Conservation (phyloP, 2,329 filamentous ascomycete genomes). For the Diplodia sapinea region DNA sequence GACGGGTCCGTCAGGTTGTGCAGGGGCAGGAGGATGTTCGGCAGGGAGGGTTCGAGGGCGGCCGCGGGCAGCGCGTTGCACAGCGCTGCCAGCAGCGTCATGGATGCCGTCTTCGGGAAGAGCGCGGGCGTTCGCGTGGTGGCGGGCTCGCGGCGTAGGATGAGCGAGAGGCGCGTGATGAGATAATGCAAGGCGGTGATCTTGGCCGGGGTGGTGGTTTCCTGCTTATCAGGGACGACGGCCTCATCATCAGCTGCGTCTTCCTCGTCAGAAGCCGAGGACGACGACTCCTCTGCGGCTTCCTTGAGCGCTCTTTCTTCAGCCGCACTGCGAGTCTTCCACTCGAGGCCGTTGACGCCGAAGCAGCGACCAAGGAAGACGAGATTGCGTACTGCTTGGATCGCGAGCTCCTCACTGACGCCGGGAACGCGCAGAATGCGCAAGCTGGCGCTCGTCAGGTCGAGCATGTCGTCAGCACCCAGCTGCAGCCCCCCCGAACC, state of each 20-base stretch:
- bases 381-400: slow-evolving; percentile 79
- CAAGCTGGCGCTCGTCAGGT: slow-evolving; percentile 63
- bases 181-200: slow-evolving; percentile 71
- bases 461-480: slow-evolving; percentile 66
- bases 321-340: slow-evolving; percentile 52
- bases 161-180: slow-evolving; percentile 76
- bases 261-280: slow-evolving; percentile 37
- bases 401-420: slow-evolving; percentile 75
- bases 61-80: slow-evolving; percentile 64
- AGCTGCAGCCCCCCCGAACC: slow-evolving; percentile 76
- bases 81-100: slow-evolving; percentile 75
- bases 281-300: slow-evolving; percentile 53
- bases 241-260: slow-evolving; percentile 39
- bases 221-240: slow-evolving; percentile 21
- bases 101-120: slow-evolving; percentile 74
- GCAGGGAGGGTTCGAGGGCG: slow-evolving; percentile 67
- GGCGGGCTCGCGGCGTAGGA: slow-evolving; percentile 75
- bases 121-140: slow-evolving; percentile 67
- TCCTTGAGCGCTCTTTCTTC: slow-evolving; percentile 52
- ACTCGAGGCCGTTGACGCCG: slow-evolving; percentile 62
- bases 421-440: slow-evolving; percentile 66
- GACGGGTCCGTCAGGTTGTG: slow-evolving; percentile 84
- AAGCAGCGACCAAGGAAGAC: slow-evolving; percentile 77
- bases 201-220: slow-evolving; percentile 38
- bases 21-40: slow-evolving; percentile 69